Conservation (phyloP, 73 alveolate species). For the Paramecium biaurelia region DNA sequence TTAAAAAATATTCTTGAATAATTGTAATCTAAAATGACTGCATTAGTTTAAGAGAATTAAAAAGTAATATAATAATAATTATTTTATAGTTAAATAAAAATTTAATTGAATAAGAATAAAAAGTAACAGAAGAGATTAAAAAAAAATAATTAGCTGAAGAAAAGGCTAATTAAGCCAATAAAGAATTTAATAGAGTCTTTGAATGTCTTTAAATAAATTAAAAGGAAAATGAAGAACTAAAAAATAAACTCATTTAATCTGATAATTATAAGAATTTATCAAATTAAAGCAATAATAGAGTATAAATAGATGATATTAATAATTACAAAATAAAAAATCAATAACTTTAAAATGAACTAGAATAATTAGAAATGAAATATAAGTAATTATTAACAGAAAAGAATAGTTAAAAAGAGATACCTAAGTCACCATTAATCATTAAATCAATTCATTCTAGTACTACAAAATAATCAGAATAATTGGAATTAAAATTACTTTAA, state of each 20-base stretch:
- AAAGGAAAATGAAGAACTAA: constrained; percentile 40
- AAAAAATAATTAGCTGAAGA: constrained; percentile 45
- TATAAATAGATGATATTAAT: not conserved
- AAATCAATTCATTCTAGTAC: not conserved
- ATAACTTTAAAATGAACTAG: constrained; percentile 2
- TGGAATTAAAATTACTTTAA: constrained; percentile 28
- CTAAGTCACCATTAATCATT: not conserved
- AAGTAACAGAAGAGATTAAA: constrained; percentile 1
- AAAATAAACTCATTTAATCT: not conserved
- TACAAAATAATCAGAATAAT: not conserved
- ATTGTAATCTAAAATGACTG: constrained; percentile 22
- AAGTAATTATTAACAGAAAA: not conserved
- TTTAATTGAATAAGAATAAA: constrained; percentile 29
- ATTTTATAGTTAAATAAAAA: not conserved
- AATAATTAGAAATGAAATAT: constrained; percentile 20
- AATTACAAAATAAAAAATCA: not conserved
- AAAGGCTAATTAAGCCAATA: constrained; percentile 16
- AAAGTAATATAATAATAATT: not conserved
- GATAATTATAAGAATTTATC: not conserved
- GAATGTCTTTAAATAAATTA: constrained; percentile 20
- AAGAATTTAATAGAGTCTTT: constrained; percentile 43
- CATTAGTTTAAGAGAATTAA: constrained; percentile 22
- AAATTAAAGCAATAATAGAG: not conserved
- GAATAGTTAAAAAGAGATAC: not conserved
- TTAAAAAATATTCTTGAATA: constrained; percentile 9